Percentiles rank a stretch among this genome's conserved stretches.
Conservation (phyloP, 305 asterid genomes). For the Caryopteris hybrid region DNA sequence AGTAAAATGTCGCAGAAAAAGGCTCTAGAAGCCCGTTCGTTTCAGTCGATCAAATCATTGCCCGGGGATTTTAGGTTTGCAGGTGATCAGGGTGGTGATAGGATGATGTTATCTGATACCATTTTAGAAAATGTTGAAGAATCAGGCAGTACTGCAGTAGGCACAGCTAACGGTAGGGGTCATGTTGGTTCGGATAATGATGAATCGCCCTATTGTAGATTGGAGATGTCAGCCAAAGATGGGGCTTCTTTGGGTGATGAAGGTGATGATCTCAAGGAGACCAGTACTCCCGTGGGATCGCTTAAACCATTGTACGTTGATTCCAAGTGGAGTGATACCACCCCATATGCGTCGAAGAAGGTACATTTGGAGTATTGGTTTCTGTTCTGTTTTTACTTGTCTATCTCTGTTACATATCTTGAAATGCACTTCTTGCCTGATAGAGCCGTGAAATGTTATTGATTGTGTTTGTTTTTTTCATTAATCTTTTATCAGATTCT, state of each 20-base stretch:
- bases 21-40: conserved; percentile 19
- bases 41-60: conserved; percentile 69
- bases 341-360: conserved; percentile 71
- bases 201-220: conserved; percentile 80
- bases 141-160: conserved; percentile 29
- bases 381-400: not conserved
- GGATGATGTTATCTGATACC: conserved; percentile 41
- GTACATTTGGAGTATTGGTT: conserved; percentile 30
- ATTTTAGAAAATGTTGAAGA: conserved; percentile 40
- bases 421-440: not conserved
- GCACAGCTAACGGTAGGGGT: conserved; percentile 37
- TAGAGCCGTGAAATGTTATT: conserved; percentile 7
- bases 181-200: conserved; percentile 39
- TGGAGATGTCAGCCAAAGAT: conserved; percentile 44
- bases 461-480: conserved; percentile 5
- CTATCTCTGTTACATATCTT: conserved; percentile 1
- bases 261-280: conserved; percentile 45
- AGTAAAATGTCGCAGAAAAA: conserved; percentile 53
- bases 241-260: conserved; percentile 40
- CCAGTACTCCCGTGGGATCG: conserved; percentile 32
- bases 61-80: conserved; percentile 55
- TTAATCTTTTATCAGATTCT: not conserved
- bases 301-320: conserved; percentile 38
- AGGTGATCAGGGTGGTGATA: conserved; percentile 38
- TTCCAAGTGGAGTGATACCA: conserved; percentile 81